Conservation (phyloP, 768 basidiomycete species). For the Daedaleopsis nitida region DNA sequence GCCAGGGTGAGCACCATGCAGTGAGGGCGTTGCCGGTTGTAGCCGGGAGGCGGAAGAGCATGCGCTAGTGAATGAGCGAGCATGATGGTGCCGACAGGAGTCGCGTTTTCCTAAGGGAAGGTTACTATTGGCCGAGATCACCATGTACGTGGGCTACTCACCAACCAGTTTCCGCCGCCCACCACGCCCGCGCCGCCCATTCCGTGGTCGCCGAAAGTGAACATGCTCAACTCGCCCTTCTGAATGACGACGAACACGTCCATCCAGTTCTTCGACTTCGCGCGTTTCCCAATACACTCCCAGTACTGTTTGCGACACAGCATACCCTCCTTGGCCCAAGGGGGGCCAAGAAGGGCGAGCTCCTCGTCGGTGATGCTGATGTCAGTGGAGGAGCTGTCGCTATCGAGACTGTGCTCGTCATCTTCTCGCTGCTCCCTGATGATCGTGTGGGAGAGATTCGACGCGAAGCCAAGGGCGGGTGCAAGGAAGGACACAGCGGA, state of each 20-base stretch:
- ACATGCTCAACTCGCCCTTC: constrained; percentile 94
- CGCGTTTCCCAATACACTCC: constrained; percentile 81
- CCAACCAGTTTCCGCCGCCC: constrained; percentile 98
- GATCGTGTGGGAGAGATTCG: constrained; percentile 93
- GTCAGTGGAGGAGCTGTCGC: constrained; percentile 66
- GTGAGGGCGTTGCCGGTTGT: constrained; percentile 86
- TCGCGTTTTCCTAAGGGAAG: constrained; percentile 75
- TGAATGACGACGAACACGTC: constrained; percentile 97
- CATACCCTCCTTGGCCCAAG: constrained; percentile 99
- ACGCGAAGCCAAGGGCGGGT: constrained; percentile 94
- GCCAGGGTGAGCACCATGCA: constrained; percentile 94
- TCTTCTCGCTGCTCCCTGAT: constrained; percentile 93
- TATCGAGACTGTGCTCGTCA: constrained; percentile 75
- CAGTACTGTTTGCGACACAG: constrained; percentile 94
- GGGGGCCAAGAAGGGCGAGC: constrained; percentile 90
- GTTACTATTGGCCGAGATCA: constrained; percentile 4
- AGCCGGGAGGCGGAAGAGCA: constrained; percentile 87
- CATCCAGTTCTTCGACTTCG: constrained; percentile 89
- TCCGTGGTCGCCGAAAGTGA: constrained; percentile 82
- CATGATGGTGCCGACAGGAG: constrained; percentile 76
- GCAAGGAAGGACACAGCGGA: constrained; percentile 73
- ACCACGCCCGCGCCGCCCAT: constrained; percentile 65
- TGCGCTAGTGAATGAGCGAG: constrained; percentile 90
- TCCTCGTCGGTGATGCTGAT: constrained; percentile 95
- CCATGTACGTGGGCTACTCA: constrained; percentile 45